phyloP scores from a whole-genome alignment of 2,329 filamentous ascomycete species.

The Penicillium janthinellum region DNA sequence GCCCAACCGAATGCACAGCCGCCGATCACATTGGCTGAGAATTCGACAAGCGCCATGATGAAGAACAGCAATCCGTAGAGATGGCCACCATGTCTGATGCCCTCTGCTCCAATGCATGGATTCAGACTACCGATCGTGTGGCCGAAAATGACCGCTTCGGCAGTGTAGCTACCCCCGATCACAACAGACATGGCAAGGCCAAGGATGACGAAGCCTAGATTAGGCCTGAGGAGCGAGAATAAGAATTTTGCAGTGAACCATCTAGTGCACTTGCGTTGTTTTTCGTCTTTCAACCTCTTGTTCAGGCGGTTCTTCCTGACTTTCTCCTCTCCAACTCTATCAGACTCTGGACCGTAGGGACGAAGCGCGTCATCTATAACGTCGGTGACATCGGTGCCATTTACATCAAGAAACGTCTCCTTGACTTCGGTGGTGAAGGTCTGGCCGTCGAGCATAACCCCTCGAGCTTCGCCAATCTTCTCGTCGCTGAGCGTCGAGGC shows the following conservation, averaged over 20 bases:
- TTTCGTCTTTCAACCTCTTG: conserved; percentile 16
- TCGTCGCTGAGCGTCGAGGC: conserved; percentile 20
- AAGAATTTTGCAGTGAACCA: conserved; percentile 36
- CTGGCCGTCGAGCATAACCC: conserved; percentile 7
- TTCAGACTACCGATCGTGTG: conserved; percentile 60
- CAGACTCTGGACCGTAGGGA: conserved; percentile 12
- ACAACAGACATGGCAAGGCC: conserved; percentile 56
- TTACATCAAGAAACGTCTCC: conserved; percentile 18
- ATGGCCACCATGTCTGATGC: conserved; percentile 52
- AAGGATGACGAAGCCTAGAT: conserved; percentile 47
- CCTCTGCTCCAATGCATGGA: conserved; percentile 52
- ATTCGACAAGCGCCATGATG: conserved; percentile 59
- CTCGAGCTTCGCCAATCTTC: conserved; percentile 21
- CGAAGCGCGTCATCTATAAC: conserved; percentile 23
- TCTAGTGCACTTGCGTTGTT: conserved; percentile 17
- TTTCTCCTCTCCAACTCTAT: conserved; percentile 19
- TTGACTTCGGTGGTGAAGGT: conserved; percentile 22
- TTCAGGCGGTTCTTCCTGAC: conserved; percentile 16
- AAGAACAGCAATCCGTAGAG: conserved; percentile 62
- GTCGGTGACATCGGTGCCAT: conserved; percentile 24
- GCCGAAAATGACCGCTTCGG: conserved; percentile 60
- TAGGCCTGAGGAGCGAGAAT: conserved; percentile 45
- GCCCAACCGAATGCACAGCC: conserved; percentile 59
- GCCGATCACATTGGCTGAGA: conserved; percentile 62
- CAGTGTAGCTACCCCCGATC: conserved; percentile 59